Conservation (phyloP, 176 grass and related monocot species). For the Carex pumila region DNA sequence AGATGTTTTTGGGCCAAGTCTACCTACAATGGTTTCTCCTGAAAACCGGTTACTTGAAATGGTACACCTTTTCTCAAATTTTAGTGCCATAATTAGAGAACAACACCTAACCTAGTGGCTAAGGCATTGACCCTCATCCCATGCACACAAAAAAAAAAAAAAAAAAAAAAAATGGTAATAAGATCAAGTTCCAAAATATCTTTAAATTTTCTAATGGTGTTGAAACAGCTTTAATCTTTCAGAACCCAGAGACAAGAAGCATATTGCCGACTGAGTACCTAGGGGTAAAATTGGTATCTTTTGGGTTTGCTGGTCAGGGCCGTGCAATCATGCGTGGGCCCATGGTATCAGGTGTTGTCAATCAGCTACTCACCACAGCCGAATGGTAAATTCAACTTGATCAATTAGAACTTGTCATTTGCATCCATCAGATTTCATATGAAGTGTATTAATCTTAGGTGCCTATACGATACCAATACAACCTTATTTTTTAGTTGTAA, state of each 20-base stretch:
- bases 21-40: slow-evolving; percentile 98
- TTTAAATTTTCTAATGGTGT: slow-evolving; percentile 66
- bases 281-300: slow-evolving; percentile 94
- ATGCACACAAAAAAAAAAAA: too few species aligned
- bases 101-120: too few species aligned
- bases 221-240: slow-evolving; percentile 82
- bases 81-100: not conserved
- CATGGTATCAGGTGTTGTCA: slow-evolving; percentile 97
- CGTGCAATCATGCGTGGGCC: slow-evolving; percentile 94
- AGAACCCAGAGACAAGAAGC: slow-evolving; percentile 80
- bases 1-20: slow-evolving; percentile 88
- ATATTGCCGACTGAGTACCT: slow-evolving; percentile 80
- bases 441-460: not conserved
- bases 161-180: not conserved
- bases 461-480: not conserved
- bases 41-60: slow-evolving; percentile 76
- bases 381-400: slow-evolving; percentile 53
- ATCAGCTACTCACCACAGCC: slow-evolving; percentile 82
- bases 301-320: slow-evolving; percentile 96
- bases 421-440: not conserved
- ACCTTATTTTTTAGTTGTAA: not conserved
- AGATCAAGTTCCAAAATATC: slow-evolving; percentile 6
- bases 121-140: too few species aligned
- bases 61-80: slow-evolving; percentile 41
- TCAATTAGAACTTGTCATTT: not conserved